Conservation (phyloP, 495 filamentous ascomycete genomes). For the Hypomontagnella monticulosa region DNA sequence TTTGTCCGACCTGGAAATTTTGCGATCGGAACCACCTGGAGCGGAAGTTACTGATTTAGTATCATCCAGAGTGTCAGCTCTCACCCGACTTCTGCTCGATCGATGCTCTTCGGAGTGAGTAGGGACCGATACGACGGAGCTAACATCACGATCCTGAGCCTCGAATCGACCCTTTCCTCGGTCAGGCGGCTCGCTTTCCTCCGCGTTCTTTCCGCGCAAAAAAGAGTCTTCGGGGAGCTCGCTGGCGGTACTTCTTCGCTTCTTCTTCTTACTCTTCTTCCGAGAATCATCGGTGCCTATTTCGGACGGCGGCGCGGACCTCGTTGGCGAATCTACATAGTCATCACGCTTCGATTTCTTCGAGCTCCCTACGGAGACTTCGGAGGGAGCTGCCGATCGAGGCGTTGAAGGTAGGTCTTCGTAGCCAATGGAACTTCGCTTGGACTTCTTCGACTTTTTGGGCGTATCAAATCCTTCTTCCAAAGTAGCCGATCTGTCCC, state of each 20-base stretch:
- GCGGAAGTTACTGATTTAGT: conserved; percentile 52
- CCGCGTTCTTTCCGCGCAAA: conserved; percentile 2
- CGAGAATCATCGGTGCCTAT: conserved; percentile 17
- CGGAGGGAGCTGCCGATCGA: conserved; percentile 40
- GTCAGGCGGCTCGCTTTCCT: conserved; percentile 44
- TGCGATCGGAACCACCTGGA: conserved; percentile 39
- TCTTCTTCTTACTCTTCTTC: conserved; percentile 38
- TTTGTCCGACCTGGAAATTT: conserved; percentile 44
- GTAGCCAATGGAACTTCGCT: conserved; percentile 12
- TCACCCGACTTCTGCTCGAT: conserved; percentile 38
- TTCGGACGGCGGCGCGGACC: conserved; percentile 20
- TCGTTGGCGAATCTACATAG: conserved; percentile 36
- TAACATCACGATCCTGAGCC: conserved; percentile 49
- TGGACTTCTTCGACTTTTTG: conserved; percentile 37
- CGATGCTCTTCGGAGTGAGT: conserved; percentile 47
- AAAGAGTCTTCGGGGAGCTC: conserved; percentile 33
- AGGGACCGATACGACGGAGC: conserved; percentile 56
- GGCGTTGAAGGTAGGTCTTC: conserved; percentile 28
- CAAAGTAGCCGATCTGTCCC: conserved; percentile 8
- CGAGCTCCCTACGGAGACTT: conserved; percentile 41
- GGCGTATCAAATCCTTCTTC: conserved; percentile 35
- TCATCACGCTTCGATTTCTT: conserved; percentile 48
- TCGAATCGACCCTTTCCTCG: conserved; percentile 42
- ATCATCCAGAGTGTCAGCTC: conserved; percentile 49
- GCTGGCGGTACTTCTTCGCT: conserved; percentile 26